phyloP scores from a whole-genome alignment of 2,329 filamentous ascomycete genomes.

The Cryphonectria japonica region DNA sequence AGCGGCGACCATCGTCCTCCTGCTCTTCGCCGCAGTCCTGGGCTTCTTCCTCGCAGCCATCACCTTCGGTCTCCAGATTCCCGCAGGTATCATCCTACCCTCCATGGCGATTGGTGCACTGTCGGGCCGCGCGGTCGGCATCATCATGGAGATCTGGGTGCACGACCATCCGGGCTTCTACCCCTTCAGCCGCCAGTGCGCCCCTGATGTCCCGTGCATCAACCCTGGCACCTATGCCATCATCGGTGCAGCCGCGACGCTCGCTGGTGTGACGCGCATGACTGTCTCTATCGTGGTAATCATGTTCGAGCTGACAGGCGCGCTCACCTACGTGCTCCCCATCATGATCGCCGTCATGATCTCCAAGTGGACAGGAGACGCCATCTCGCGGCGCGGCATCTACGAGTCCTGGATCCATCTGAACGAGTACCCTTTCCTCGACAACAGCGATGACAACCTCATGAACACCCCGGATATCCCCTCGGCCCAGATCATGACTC shows the following conservation, averaged over 20 bases:
- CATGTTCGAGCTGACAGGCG: slow-evolving; percentile 98
- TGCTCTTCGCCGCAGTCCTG: slow-evolving; percentile 79
- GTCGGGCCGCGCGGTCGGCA: slow-evolving; percentile 85
- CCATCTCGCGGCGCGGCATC: slow-evolving; percentile 88
- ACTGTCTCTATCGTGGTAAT: slow-evolving; percentile 98
- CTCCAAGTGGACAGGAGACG: slow-evolving; percentile 97
- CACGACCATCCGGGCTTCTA: slow-evolving; percentile 76
- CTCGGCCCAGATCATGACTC: slow-evolving; percentile 88
- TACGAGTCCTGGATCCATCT: slow-evolving; percentile 98
- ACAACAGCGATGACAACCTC: slow-evolving; percentile 77
- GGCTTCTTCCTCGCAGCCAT: slow-evolving; percentile 85
- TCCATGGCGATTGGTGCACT: slow-evolving; percentile 96
- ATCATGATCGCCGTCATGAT: slow-evolving; percentile 99
- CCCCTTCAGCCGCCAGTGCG: slow-evolving; percentile 73
- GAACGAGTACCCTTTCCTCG: slow-evolving; percentile 93
- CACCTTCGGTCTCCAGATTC: slow-evolving; percentile 93
- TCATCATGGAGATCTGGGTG: slow-evolving; percentile 88
- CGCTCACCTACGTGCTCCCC: slow-evolving; percentile 91
- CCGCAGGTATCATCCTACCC: slow-evolving; percentile 92
- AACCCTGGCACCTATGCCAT: slow-evolving; percentile 97
- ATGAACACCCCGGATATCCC: slow-evolving; percentile 74
- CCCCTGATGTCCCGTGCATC: slow-evolving; percentile 84
- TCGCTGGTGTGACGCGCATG: slow-evolving; percentile 92
- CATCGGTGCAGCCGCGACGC: slow-evolving; percentile 90
- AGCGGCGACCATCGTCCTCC: slow-evolving; percentile 77